Evolutionary conservation across 2,329 filamentous ascomycete species (phyloP), one percentile per base, ranked within the genome.

Genomic region (Leptoxyphium fumago): DNA sequence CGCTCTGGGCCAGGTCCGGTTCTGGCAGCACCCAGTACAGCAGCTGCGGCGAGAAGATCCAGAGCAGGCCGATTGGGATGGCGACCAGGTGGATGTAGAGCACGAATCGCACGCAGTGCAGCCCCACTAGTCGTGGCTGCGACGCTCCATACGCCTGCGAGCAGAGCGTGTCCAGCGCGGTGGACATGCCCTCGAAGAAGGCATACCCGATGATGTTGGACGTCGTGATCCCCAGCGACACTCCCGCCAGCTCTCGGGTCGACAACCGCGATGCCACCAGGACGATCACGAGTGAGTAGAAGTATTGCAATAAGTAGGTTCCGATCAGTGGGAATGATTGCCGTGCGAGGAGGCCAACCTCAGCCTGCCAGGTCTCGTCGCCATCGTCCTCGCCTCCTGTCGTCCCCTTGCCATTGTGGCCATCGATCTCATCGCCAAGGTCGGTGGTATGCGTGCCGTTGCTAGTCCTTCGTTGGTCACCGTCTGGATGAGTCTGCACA

Each of bases 301-400:
- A 71, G 50, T 74, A 75, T 48, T 75, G 70, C 5, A 75, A 61
- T 1, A 75, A 55, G 47, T 73, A 75, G 1, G 72, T 75, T n/a
- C 67, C 58, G 42, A 71, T 67, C 15, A 75, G 59, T 6, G 72
- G 72, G 1, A 67, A 46, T 0, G 69, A 71, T 51, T 70, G 70
- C 46, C 58, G 61, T 32, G 62, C 50, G 28, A 66, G 47, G 36
- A 64, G 47, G 1, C 29, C 43, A 4, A 46, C 47, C 43, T 63
- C 50, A 10, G 38, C 40, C 34, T 36, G 32, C 32, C 32, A 36
- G 32, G 13, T 36, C 5, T 36, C 32, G 21, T 26, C 21, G 21
- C 21, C 21, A 7, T 26, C 21, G 21, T 26, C 21, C 4, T 26
- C 21, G 21, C 9, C 32, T 15, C 32, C 15, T 9, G 32, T 9